These are phyloP conservation scores for Begonia fuchsioides DNA, from an alignment of 306 rosid genomes.

Conservation along the genomic window DNA sequence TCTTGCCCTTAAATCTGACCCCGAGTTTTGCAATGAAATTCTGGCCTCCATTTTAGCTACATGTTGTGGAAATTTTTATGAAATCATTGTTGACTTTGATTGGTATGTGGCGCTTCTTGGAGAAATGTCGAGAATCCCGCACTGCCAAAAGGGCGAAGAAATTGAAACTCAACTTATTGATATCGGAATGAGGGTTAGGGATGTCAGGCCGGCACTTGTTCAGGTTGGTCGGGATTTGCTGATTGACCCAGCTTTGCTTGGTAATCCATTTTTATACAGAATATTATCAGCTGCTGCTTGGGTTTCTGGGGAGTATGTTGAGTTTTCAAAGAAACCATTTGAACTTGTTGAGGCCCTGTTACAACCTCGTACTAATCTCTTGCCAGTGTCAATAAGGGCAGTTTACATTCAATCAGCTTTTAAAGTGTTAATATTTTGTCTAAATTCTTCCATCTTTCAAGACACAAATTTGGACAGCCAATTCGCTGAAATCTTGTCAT, in stretches of 20 bases:
- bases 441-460: slow-evolving; percentile 39
- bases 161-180: slow-evolving; percentile 82
- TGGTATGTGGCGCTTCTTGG: slow-evolving; percentile 83
- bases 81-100: slow-evolving; percentile 71
- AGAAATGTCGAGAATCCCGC: slow-evolving; percentile 70
- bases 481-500: slow-evolving; percentile 18
- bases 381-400: slow-evolving; percentile 62
- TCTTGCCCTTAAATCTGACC: slow-evolving; percentile 64
- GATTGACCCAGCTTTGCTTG: slow-evolving; percentile 93
- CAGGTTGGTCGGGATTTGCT: slow-evolving; percentile 59
- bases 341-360: slow-evolving; percentile 79
- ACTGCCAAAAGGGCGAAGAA: slow-evolving; percentile 73
- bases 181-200: slow-evolving; percentile 80
- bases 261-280: slow-evolving; percentile 58
- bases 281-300: slow-evolving; percentile 81
- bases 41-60: slow-evolving; percentile 57
- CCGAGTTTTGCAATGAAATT: slow-evolving; percentile 64
- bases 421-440: slow-evolving; percentile 47
- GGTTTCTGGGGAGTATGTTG: slow-evolving; percentile 72
- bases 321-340: slow-evolving; percentile 45
- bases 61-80: slow-evolving; percentile 50
- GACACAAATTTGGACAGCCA: slow-evolving; percentile 15
- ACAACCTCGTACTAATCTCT: slow-evolving; percentile 78
- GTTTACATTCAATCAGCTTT: slow-evolving; percentile 73
- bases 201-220: slow-evolving; percentile 71